Evolutionary conservation across 2,329 filamentous ascomycete genomes (phyloP), one percentile per base, ranked within the genome.

Genomic region (Talaromyces sp.): DNA sequence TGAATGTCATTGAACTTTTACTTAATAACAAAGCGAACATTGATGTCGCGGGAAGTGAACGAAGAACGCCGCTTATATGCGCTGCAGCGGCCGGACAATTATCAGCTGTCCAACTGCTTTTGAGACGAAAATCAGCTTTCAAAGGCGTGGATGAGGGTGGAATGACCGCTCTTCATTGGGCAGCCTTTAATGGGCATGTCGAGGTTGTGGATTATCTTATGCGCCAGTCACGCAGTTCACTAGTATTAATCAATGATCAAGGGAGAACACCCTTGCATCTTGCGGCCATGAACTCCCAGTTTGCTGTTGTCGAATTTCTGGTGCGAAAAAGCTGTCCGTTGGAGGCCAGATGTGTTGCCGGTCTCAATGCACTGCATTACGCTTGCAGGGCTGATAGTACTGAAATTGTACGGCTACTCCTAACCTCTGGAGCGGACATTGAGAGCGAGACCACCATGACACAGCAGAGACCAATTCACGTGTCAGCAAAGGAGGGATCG

Each of bases 81-180:
- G 76, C 77, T 5, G 76, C 77, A 19, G 72, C 72, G 38, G 67
- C 70, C 15, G 77, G 77, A 1, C 69, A 72, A 22, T 58, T 73
- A 13, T 60, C 65, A 27, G 71, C 70, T 25, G 73, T 73, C 6
- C 68, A 74, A 29, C 68, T 73, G 59, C 70, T 79, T 5, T 54
- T 79, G 5, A 73, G 74, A 51, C 72, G 69, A 54, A 77, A 73
- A 62, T 75, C 76, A 1, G 74, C 71, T 5, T 58, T 65, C 7
- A 70, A 70, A 53, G 67, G 67, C 43, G 65, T 67, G 1, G 76
- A 75, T 59, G 75, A 79, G 58, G 70, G 68, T 17, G 73, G 71
- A 5, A 79, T 78, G 76, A 77, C 75, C 8, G 72, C 75, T 0
- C 60, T 79, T 22, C 77, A 79, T 59, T 78, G 76, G 76, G 77